Percentiles rank a stretch among this genome's conserved stretches.
Evolutionary conservation across 2,329 filamentous ascomycete species (phyloP).

Genomic region (Xylaria multiplex): DNA sequence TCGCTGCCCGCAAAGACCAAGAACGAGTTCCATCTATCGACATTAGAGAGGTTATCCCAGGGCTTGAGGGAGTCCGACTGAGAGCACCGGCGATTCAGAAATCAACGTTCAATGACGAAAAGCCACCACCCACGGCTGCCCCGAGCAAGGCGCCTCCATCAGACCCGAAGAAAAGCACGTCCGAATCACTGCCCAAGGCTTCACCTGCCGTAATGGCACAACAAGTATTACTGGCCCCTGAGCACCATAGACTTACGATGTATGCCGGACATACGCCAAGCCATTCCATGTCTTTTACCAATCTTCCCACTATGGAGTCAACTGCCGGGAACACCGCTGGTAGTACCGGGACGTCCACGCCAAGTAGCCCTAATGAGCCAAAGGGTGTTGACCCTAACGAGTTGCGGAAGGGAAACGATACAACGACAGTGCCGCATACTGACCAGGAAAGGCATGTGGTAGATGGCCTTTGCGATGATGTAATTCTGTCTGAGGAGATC

Average conservation of each 20-base stretch:
- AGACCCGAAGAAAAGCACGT: slow-evolving; percentile 43
- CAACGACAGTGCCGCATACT: slow-evolving; percentile 22
- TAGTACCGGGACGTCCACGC: slow-evolving; percentile 55
- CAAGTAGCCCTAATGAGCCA: slow-evolving; percentile 41
- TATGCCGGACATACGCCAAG: slow-evolving; percentile 72
- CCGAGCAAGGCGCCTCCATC: slow-evolving; percentile 48
- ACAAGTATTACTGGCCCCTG: slow-evolving; percentile 59
- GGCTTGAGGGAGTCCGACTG: slow-evolving; percentile 68
- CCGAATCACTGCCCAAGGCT: slow-evolving; percentile 40
- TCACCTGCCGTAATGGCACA: slow-evolving; percentile 57
- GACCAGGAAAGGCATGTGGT: slow-evolving; percentile 34
- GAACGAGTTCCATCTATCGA: slow-evolving; percentile 62
- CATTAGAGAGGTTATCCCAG: slow-evolving; percentile 66
- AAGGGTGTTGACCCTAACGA: background rate
- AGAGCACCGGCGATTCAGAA: slow-evolving; percentile 64
- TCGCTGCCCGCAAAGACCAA: slow-evolving; percentile 41
- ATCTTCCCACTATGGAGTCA: slow-evolving; percentile 57
- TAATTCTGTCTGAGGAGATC: slow-evolving; percentile 35
- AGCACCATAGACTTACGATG: slow-evolving; percentile 65
- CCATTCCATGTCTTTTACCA: slow-evolving; percentile 63
- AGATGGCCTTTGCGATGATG: slow-evolving; percentile 7
- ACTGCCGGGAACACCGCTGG: slow-evolving; percentile 55
- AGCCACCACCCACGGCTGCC: slow-evolving; percentile 39
- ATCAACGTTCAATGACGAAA: slow-evolving; percentile 59
- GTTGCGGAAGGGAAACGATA: slow-evolving; percentile 34